A percentile compares a stretch with the other conserved stretches of the same genome.
Evolutionary conservation across 1,139 yeast species (phyloP).

Genomic region (Taphrina betulina): DNA sequence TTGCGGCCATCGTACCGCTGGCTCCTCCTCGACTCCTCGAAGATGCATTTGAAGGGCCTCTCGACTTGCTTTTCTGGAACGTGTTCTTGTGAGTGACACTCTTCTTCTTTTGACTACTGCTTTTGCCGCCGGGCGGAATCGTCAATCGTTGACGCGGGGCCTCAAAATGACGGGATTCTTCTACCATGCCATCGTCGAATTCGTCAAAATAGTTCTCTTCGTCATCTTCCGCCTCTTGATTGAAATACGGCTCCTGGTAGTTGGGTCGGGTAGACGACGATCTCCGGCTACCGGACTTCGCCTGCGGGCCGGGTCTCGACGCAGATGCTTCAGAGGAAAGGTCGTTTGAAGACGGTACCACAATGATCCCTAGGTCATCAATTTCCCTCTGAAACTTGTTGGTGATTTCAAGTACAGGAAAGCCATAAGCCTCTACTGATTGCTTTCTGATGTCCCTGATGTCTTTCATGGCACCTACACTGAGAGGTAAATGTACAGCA

Average conservation of each 20-base stretch:
- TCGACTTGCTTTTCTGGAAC: too few relatives aligned
- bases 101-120: too few relatives aligned
- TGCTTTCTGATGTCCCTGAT: conserved; percentile 12
- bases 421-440: conserved; percentile 15
- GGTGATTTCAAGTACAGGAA: conserved; percentile 14
- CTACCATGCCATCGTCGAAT: conserved; percentile 1
- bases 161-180: conserved; percentile 2
- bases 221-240: conserved; percentile 22
- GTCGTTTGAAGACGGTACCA: neutral
- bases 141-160: neutral
- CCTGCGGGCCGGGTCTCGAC: neutral
- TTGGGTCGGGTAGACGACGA: conserved; percentile 7
- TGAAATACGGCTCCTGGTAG: conserved; percentile 20
- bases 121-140: too few relatives aligned
- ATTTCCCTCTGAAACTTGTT: conserved; percentile 28
- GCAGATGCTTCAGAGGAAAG: neutral
- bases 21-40: too few relatives aligned
- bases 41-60: too few relatives aligned
- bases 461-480: conserved; percentile 10
- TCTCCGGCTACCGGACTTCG: neutral
- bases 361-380: conserved; percentile 26
- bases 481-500: conserved; percentile 24
- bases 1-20: too few relatives aligned
- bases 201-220: conserved; percentile 12
- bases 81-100: too few relatives aligned